phyloP scores from a whole-genome alignment of 2,329 filamentous ascomycete species.

The Alternaria triticimaculans region DNA sequence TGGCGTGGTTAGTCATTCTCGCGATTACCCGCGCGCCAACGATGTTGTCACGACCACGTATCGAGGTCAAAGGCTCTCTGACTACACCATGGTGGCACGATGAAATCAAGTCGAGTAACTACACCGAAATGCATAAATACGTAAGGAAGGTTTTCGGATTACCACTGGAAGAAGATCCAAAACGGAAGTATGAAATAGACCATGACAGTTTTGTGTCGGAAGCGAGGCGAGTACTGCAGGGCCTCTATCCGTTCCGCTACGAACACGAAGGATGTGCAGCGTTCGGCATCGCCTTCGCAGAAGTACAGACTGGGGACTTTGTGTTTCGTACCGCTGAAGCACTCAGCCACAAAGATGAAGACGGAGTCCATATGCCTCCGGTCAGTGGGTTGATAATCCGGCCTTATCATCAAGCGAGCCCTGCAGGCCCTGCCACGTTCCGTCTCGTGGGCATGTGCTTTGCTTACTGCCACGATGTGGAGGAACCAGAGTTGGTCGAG shows the following conservation, averaged over 20 bases:
- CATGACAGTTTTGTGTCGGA: not conserved
- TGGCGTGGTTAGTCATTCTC: too few relatives aligned
- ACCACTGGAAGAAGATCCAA: too few relatives aligned
- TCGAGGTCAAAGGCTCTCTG: too few relatives aligned
- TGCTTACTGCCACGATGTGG: not conserved
- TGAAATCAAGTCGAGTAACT: too few relatives aligned
- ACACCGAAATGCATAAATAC: too few relatives aligned
- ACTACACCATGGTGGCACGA: too few relatives aligned
- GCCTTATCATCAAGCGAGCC: not conserved
- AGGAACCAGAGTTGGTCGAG: not conserved
- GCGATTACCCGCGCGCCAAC: too few relatives aligned
- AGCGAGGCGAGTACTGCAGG: not conserved
- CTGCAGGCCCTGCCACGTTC: not conserved
- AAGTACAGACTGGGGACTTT: not conserved
- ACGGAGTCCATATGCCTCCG: not conserved
- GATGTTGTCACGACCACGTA: too few relatives aligned
- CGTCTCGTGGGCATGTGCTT: not conserved
- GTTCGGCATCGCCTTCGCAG: not conserved
- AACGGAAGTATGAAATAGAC: not conserved
- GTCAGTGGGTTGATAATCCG: not conserved
- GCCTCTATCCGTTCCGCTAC: not conserved
- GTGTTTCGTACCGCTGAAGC: not conserved
- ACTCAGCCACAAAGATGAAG: not conserved
- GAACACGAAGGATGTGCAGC: fast-evolving
- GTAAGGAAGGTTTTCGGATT: not conserved